Evolutionary conservation across 805 yeast genomes (phyloP).

Genomic region (Candida mattraensis): DNA sequence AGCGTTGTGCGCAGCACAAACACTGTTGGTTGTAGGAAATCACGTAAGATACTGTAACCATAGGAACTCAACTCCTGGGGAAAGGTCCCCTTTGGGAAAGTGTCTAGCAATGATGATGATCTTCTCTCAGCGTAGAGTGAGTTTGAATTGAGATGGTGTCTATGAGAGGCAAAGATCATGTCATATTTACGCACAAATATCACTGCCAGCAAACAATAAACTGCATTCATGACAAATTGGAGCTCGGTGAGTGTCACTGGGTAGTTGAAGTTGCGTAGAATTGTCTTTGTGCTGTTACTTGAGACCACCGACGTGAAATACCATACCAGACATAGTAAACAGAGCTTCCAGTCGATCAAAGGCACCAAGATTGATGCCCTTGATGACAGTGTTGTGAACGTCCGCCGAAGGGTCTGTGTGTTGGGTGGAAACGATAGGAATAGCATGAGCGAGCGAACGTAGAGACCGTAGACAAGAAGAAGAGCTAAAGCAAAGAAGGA

Average conservation of each 20-base stretch:
- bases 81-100: constrained; percentile 51
- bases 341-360: constrained; percentile 31
- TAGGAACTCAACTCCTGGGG: constrained; percentile 37
- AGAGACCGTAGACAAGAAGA: constrained; percentile 5
- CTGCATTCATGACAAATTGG: constrained; percentile 75
- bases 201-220: constrained; percentile 48
- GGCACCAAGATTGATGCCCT: constrained; percentile 19
- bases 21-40: constrained; percentile 55
- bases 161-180: constrained; percentile 34
- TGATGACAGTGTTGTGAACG: constrained; percentile 12
- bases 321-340: constrained; percentile 68
- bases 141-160: constrained; percentile 36
- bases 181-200: constrained; percentile 26
- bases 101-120: constrained; percentile 20
- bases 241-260: constrained; percentile 90
- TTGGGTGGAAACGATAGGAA: constrained; percentile 16
- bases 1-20: constrained; percentile 63
- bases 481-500: constrained; percentile 1
- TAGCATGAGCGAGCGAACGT: constrained; percentile 18
- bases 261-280: constrained; percentile 64
- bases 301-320: constrained; percentile 78
- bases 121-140: constrained; percentile 28
- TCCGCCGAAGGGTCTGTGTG: constrained; percentile 7
- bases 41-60: constrained; percentile 29
- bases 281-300: constrained; percentile 76